These are phyloP conservation scores for Fusarium denticulatum DNA, from an alignment of 2,329 filamentous ascomycete genomes.

Conservation along the genomic window DNA sequence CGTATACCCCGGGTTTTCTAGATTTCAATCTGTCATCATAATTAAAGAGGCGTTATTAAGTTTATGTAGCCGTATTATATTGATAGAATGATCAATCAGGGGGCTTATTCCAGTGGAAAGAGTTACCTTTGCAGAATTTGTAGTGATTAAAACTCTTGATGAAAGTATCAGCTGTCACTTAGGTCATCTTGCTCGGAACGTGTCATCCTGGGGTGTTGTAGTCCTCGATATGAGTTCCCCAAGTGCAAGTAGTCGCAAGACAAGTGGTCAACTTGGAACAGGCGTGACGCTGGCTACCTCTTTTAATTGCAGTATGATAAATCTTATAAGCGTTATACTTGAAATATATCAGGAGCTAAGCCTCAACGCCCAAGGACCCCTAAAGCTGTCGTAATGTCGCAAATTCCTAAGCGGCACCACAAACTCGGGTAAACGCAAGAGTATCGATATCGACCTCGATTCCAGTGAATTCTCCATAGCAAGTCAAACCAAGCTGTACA, in stretches of 20 bases:
- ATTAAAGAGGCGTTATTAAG: not conserved
- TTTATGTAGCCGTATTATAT: fast-evolving
- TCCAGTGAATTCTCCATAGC: not conserved
- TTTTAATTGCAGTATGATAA: fast-evolving
- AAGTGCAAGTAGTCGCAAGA: no score
- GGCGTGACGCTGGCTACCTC: no score
- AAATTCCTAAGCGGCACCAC: not conserved
- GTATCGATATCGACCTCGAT: not conserved
- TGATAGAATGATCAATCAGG: fast-evolving
- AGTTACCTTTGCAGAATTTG: no score
- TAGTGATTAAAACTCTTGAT: no score
- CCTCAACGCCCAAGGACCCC: not conserved
- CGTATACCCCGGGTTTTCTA: fast-evolving
- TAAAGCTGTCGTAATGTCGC: fast-evolving
- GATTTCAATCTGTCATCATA: fast-evolving
- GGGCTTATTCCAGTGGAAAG: not conserved
- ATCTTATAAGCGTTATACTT: no score
- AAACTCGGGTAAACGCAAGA: not conserved
- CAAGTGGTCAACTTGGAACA: no score
- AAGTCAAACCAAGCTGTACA: not conserved
- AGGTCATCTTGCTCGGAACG: no score
- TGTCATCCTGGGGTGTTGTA: no score
- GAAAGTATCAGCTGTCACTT: no score
- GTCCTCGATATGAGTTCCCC: no score
- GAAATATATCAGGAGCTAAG: not conserved